Evolutionary conservation across 345 rosid species (phyloP).

Genomic region (Chamaenerion angustifolium): DNA sequence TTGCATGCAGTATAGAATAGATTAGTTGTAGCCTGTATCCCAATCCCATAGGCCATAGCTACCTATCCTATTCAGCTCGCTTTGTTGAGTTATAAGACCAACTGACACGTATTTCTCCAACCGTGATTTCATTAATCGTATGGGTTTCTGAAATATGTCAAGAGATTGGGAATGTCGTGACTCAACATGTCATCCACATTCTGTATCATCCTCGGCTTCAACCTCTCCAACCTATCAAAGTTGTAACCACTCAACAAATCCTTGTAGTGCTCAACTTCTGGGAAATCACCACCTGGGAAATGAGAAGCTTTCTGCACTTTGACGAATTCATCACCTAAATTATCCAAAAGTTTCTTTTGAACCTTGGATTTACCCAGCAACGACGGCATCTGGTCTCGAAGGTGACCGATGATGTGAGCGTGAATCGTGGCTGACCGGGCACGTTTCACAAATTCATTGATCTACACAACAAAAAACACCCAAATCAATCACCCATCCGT

Average conservation of each 20-base stretch:
- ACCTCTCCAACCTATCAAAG: conserved; percentile 72
- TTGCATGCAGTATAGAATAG: no score
- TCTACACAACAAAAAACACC: conserved; percentile 26
- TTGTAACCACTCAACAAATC: conserved; percentile 62
- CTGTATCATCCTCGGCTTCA: conserved; percentile 82
- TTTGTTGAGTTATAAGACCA: no score
- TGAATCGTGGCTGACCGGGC: conserved; percentile 94
- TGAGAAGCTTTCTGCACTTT: conserved; percentile 86
- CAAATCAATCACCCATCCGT: no score
- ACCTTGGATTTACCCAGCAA: conserved; percentile 87
- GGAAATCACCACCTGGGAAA: conserved; percentile 81
- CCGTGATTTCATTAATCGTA: no score
- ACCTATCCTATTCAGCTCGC: no score
- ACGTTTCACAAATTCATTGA: conserved; percentile 90
- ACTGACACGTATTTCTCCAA: no score
- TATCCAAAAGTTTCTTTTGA: conserved; percentile 64
- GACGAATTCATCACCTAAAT: conserved; percentile 55
- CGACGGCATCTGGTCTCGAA: conserved; percentile 83
- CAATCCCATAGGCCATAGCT: no score
- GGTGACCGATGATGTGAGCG: conserved; percentile 75
- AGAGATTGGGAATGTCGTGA: conserved; percentile 71
- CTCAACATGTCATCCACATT: conserved; percentile 85
- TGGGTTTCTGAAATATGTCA: conserved; percentile 40
- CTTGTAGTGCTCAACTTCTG: conserved; percentile 63
- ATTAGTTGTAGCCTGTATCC: no score